These are phyloP conservation scores for Podospora anserina DNA, from an alignment of 495 filamentous ascomycete genomes.

Conservation along the genomic window DNA sequence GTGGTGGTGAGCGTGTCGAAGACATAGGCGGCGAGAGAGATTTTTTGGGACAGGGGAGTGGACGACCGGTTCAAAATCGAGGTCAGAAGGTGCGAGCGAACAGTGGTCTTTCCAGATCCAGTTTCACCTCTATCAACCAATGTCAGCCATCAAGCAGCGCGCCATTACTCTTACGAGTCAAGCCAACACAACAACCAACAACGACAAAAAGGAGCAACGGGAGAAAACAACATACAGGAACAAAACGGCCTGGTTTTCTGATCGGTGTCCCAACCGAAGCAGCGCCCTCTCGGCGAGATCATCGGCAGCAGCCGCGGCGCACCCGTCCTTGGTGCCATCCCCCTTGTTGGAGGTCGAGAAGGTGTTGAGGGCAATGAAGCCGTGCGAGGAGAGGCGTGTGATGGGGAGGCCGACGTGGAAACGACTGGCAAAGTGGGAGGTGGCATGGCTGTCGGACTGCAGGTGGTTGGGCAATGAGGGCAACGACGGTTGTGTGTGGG, in stretches of 20 bases:
- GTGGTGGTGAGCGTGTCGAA: constrained; percentile 96
- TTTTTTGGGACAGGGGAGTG: constrained; percentile 86
- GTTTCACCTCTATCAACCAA: constrained; percentile 71
- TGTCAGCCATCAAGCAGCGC: not conserved
- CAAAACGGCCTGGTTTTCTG: constrained; percentile 86
- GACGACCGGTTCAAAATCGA: constrained; percentile 81
- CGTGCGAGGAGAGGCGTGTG: constrained; percentile 83
- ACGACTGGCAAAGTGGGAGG: constrained; percentile 90
- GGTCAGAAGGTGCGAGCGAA: constrained; percentile 82
- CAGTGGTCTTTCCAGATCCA: constrained; percentile 90
- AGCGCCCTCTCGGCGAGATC: constrained; percentile 82
- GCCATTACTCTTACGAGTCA: constrained; percentile 20
- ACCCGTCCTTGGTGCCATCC: constrained; percentile 84
- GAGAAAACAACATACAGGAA: constrained; percentile 67
- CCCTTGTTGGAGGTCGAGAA: constrained; percentile 84
- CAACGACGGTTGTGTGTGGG: constrained; percentile 86
- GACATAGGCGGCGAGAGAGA: constrained; percentile 88
- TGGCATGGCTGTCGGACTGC: constrained; percentile 94
- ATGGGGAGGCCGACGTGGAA: constrained; percentile 89
- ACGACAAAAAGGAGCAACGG: not conserved
- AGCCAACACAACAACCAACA: constrained; percentile 5
- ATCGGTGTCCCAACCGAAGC: constrained; percentile 79
- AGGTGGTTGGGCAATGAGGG: constrained; percentile 84
- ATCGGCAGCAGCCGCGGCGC: constrained; percentile 81
- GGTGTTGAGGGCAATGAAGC: constrained; percentile 85